Base-by-base conservation (phyloP, 1,284 basidiomycete genomes). In the Hortiboletus rubellus region DNA sequence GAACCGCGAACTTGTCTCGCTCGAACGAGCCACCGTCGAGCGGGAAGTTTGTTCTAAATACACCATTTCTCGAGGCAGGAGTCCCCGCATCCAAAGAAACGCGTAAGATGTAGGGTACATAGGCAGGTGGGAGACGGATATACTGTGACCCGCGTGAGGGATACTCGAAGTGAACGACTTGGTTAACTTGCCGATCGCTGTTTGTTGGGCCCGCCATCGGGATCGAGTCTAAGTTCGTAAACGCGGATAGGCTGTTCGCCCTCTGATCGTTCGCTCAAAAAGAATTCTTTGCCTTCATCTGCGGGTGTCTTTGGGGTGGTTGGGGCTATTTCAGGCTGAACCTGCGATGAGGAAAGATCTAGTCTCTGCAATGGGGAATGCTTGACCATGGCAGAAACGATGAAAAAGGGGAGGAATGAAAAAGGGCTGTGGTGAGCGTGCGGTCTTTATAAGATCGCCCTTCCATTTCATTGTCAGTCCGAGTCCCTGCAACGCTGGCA, bases 11-110 rank as follows among this genome's bases (percentile, higher is more conserved):
- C 43, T 76, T 82, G 60, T 89, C 84, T 27, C 96, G 84, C 55
- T 86, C 81, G 69, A 98, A 99, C 15, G 74, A 77, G 31, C 92
- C 91, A 17, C 94, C 95, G 64, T 98, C 90, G 7, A 97, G 81
- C 5, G 95, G 96, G 67, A 97, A 97, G 74, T 97, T 96, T 58
- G 92, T 95, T 78, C 89, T 94, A 72, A 98, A 91, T 3, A 93
- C 82, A 50, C 94, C 96, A 62, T 95, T 92, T 64, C 85, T 87
- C 3, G 92, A 86, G 8, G 92, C 92, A 2, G 91, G 86, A 0
- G 93, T 94, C 11, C 95, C 95, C 0, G 95, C 91, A 57, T 92
- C 91, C 53, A 98, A 81, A 11, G 90, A 89, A 46, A 98, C 90
- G 52, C 96, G 86, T 27, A 98, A 78, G 47, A 98, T 83, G 71